Percentiles rank a stretch among this genome's conserved stretches.
These are phyloP conservation scores for Hanseniaspora valbyensis DNA, from an alignment of 805 yeast species.

Conservation along the genomic window DNA sequence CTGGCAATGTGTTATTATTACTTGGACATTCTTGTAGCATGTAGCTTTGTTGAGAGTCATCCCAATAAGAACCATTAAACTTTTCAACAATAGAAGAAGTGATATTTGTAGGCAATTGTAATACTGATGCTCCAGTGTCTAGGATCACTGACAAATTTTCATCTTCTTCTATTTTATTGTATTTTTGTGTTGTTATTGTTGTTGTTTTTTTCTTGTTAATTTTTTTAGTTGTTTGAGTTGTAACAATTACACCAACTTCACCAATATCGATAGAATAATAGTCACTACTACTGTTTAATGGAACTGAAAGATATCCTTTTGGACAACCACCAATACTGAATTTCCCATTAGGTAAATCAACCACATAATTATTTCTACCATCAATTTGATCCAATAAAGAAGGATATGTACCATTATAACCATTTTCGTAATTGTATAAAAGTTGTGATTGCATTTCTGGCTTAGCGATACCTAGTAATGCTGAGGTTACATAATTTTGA, in stretches of 20 bases:
- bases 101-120: slow-evolving; percentile 1
- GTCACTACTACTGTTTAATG: slow-evolving; percentile 2
- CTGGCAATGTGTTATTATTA: neutral
- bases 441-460: slow-evolving; percentile 5
- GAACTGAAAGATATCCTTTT: slow-evolving; percentile 3
- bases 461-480: slow-evolving; percentile 4
- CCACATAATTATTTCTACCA: slow-evolving; percentile 1
- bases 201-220: neutral
- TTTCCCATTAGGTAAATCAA: neutral
- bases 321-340: neutral
- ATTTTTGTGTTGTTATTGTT: neutral
- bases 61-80: neutral
- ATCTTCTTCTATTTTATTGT: neutral
- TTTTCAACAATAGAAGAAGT: neutral
- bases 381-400: neutral
- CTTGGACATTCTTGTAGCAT: slow-evolving; percentile 4
- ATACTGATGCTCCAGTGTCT: slow-evolving; percentile 6
- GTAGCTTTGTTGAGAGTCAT: neutral
- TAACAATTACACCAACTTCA: neutral
- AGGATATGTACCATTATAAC: neutral
- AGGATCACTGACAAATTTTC: neutral
- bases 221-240: no score
- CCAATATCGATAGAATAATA: slow-evolving; percentile 4
- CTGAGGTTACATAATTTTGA: neutral
- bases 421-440: slow-evolving; percentile 3